Evolutionary conservation across 2,329 filamentous ascomycete genomes (phyloP), one percentile per base, ranked within the genome.

Genomic region (Myriosclerotinia duriaeana): DNA sequence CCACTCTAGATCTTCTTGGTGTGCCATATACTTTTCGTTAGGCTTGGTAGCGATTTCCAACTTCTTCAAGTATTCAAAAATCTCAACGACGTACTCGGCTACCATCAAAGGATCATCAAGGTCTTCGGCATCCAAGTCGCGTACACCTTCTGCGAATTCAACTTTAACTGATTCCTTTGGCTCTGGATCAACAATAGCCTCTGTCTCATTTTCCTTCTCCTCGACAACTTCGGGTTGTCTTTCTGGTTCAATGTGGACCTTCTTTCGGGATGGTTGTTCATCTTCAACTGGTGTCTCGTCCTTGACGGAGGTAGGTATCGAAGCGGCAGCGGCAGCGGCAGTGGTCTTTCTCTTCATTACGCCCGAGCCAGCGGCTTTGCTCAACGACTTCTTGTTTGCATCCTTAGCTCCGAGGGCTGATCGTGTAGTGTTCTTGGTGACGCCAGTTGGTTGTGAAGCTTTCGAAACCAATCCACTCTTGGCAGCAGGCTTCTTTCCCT

Each of bases 71-170:
- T 99, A 98, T 72, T 97, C 93, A 76, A 98, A 98, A 76, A 99
- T 98, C 77, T 99, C 95, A 68, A 89, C 89, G 60, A 96, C 93
- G 75, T 99, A 99, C 78, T 98, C 95, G 62, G 95, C 92, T 71
- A 96, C 95, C 95, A 99, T 98, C 74, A 97, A 84, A 36, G 96
- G 96, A 76, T 99, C 95, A 72, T 96, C 92, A 61, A 90, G 78
- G 74, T 99, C 95, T 78, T 98, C 95, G 60, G 82, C 83, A 76
- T 98, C 95, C 40, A 97, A 83, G 73, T 95, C 84, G 73, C 86
- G 82, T 65, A 86, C 83, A 58, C 79, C 78, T 34, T 78, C 75
- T 53, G 75, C 72, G 40, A 74, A 72, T 14, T 72, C 67, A 65
- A 71, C 68, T 63, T 72, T 68, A 38, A 75, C 67, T 9, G 73